Base-by-base conservation (phyloP, 495 filamentous ascomycete genomes). In the Podospora pseudopauciseta region DNA sequence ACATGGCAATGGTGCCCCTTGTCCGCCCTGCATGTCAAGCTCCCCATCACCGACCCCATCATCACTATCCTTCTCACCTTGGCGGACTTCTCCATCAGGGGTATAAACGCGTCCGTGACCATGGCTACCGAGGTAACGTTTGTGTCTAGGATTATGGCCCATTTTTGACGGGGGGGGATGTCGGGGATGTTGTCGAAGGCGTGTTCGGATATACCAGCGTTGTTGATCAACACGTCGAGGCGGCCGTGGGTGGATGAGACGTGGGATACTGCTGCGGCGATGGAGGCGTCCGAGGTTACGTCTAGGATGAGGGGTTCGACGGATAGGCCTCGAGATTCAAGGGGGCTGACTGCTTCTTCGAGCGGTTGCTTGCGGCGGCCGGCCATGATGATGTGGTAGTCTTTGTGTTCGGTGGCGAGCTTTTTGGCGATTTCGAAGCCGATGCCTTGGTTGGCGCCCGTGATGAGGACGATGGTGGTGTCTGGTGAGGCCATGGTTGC, bases 181-280 rank as follows among this genome's bases (percentile, higher is more conserved):
- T 62, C 60, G 15, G 60, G 23, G 56, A 2, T 27, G 60, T 30
- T n/a, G 19, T 62, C 27, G 5, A 34, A 26, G 23, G 60, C 27
- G 27, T 62, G 19, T 30, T 44, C 30, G 34, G 18, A n/a, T 61
- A 72, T 68, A 44, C 81, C 83, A 23, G 80, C 82, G 68, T 86
- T 88, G 75, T 88, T 86, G 70, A 86, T 69, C 6, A 88, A 74
- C 0, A 79, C 78, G 70, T 88, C 86, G 0, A 88, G 68, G 28
- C 73, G 78, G 27, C 83, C 84, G 65, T 80, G 76, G 18, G 75
- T 75, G 18, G 68, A 16, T 2, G 64, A 15, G 15, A 87, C 72
- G 0, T 75, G 64, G 2, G 76, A 65, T 39, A 78, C 79, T 0
- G 80, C 82, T 5, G 65, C 64, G 26, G 80, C 63, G 63, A 88